Base-by-base conservation (phyloP, 2,329 filamentous ascomycete species). In the Cladosporium sp. region DNA sequence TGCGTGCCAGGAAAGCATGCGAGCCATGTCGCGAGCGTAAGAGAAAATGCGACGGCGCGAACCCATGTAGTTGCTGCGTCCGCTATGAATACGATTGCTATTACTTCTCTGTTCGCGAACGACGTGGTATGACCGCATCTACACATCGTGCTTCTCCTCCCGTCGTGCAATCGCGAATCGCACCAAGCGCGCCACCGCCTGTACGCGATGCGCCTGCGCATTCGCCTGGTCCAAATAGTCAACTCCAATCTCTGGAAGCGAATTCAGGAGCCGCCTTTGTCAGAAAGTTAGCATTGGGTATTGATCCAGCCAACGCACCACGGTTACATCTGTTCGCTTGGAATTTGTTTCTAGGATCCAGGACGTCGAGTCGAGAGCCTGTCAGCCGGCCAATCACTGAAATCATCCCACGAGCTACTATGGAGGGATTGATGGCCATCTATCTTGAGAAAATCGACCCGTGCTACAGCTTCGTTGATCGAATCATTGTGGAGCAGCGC, bases 261-360 rank as follows among this genome's bases (percentile, higher is more conserved):
- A 83, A 83, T 59, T 83, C 80, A 0, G 80, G 80, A 0, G 78
- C 80, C 0, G 79, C 80, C 0, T 83, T 83, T 63, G 74, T 82
- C 4, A 70, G 80, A 55, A 75, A 74, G 39, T 67, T 84, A 42
- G 80, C 76, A 0, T 69, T 82, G 20, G 75, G 75, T 25, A 73
- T 83, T 7, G 80, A 83, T 61, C 76, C 80, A 0, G 75, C 75
- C 3, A 77, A 77, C 63, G 79, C 78, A 0, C 79, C 80, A 0
- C 71, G 76, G 39, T 70, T 82, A 60, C 76, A 80, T 58, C 72
- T 81, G 0, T 82, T 84, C 63, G 80, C 77, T 0, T 84, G 81
- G 81, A 83, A 84, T 61, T 67, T 75, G 12, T 72, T 65, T 55
- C 51, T 67, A 51, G 30, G 64, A 11, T 62, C 66, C 1, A 54